A percentile compares a stretch with the other conserved stretches of the same genome.
Conservation (phyloP, 192 early-diverging fungal species). For the Umbelopsis vinacea region DNA sequence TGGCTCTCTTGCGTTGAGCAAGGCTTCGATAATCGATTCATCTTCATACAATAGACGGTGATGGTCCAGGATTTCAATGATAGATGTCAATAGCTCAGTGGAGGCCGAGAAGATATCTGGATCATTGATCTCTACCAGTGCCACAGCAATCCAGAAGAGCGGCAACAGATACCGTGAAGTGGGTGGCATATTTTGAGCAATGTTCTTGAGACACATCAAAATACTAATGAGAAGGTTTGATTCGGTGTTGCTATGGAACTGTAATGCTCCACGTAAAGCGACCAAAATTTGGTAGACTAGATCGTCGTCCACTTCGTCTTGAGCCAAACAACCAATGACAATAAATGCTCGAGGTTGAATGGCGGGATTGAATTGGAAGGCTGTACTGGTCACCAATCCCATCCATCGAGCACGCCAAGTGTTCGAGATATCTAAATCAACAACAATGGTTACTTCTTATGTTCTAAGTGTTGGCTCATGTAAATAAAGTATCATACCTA, state of each 20-base stretch:
- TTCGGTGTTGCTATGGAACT: slow-evolving; percentile 80
- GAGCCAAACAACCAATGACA: slow-evolving; percentile 81
- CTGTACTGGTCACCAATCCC: slow-evolving; percentile 83
- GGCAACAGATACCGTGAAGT: slow-evolving; percentile 79
- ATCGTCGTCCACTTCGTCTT: slow-evolving; percentile 89
- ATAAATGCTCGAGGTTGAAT: slow-evolving; percentile 94
- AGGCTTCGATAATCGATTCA: slow-evolving; percentile 66
- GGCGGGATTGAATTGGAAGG: slow-evolving; percentile 91
- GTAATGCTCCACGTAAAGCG: slow-evolving; percentile 82
- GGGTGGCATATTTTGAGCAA: slow-evolving; percentile 76
- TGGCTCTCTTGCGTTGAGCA: slow-evolving; percentile 68
- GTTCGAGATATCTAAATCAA: slow-evolving; percentile 66
- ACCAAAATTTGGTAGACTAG: slow-evolving; percentile 90
- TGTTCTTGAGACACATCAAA: slow-evolving; percentile 83
- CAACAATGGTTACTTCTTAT: slow-evolving; percentile 60
- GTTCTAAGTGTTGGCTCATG: slow-evolving; percentile 51
- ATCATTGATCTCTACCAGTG: slow-evolving; percentile 84
- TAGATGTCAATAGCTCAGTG: slow-evolving; percentile 66
- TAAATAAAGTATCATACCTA: slow-evolving; percentile 69
- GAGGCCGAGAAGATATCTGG: slow-evolving; percentile 73
- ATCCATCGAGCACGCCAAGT: slow-evolving; percentile 91
- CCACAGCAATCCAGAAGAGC: slow-evolving; percentile 91
- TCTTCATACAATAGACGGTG: slow-evolving; percentile 36
- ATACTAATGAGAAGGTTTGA: slow-evolving; percentile 80
- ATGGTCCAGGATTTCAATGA: slow-evolving; percentile 74